phyloP scores from a whole-genome alignment of 164 flowering plant genomes.

The Akebia trifoliata region DNA sequence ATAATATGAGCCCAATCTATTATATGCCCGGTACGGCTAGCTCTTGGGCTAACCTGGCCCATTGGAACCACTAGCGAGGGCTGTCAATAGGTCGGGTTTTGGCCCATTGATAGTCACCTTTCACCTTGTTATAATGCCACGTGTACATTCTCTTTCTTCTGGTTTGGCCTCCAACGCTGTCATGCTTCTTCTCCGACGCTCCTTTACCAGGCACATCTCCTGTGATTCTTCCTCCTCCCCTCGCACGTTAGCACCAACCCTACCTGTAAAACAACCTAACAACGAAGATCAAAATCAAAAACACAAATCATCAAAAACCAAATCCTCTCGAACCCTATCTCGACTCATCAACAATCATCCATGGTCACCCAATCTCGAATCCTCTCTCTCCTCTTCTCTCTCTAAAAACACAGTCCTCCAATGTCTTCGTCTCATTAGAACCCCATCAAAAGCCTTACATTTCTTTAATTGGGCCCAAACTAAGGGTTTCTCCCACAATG shows the following conservation, averaged over 20 bases:
- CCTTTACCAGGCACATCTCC: background rate
- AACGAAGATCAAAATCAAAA: background rate
- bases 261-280: background rate
- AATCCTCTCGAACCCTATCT: constrained; percentile 21
- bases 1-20: too few relatives aligned
- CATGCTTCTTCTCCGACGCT: too few relatives aligned
- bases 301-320: constrained; percentile 13
- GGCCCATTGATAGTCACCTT: too few relatives aligned
- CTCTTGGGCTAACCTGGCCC: too few relatives aligned
- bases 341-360: constrained; percentile 25
- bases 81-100: too few relatives aligned
- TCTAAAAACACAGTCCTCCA: constrained; percentile 50
- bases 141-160: too few relatives aligned
- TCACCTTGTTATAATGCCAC: too few relatives aligned
- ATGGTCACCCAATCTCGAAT: constrained; percentile 37
- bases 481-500: constrained; percentile 37
- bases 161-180: too few relatives aligned
- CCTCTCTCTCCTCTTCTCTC: constrained; percentile 38
- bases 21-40: too few relatives aligned
- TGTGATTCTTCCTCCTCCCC: constrained; percentile 5
- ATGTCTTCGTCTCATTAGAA: constrained; percentile 42
- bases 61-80: too few relatives aligned
- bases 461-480: constrained; percentile 59
- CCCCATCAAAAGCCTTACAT: constrained; percentile 42
- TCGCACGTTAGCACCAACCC: background rate